Percentiles rank a stretch among this genome's conserved stretches.
These are phyloP conservation scores for Penicillium taxi DNA, from an alignment of 495 filamentous ascomycete species.

Conservation along the genomic window DNA sequence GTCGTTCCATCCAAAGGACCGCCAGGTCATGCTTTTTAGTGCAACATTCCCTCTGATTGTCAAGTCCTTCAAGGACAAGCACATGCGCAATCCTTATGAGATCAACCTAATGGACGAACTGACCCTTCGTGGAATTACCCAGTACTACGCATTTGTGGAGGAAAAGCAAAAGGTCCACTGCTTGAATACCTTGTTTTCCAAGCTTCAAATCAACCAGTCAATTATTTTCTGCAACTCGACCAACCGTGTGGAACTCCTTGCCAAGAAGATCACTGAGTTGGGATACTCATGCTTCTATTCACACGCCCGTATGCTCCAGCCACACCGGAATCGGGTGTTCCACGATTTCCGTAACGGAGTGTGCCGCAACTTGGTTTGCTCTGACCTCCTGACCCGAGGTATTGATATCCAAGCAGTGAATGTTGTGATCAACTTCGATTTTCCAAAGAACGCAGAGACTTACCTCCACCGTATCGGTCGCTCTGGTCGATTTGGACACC, in stretches of 20 bases:
- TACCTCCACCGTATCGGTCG: constrained; percentile 98
- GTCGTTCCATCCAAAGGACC: constrained; percentile 87
- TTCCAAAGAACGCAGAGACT: constrained; percentile 98
- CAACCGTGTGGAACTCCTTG: constrained; percentile 91
- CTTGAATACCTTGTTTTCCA: constrained; percentile 96
- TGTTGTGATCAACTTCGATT: constrained; percentile 99
- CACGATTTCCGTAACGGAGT: constrained; percentile 98
- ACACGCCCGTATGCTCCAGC: constrained; percentile 97
- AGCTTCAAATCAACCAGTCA: constrained; percentile 98
- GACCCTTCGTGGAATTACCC: constrained; percentile 93
- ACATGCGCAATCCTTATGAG: constrained; percentile 91
- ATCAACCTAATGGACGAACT: constrained; percentile 99
- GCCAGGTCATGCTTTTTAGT: constrained; percentile 98
- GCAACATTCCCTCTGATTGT: constrained; percentile 95
- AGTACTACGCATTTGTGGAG: constrained; percentile 98
- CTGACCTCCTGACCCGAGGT: constrained; percentile 92
- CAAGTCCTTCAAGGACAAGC: constrained; percentile 96
- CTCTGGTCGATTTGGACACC: constrained; percentile 92
- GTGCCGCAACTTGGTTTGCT: constrained; percentile 96
- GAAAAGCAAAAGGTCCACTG: constrained; percentile 99
- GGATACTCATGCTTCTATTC: constrained; percentile 99
- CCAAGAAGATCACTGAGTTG: constrained; percentile 98
- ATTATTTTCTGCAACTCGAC: constrained; percentile 99
- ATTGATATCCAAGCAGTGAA: constrained; percentile 99
- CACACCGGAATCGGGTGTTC: constrained; percentile 94